Conservation (phyloP, 2,329 filamentous ascomycete species). For the Colletotrichum scovillei region DNA sequence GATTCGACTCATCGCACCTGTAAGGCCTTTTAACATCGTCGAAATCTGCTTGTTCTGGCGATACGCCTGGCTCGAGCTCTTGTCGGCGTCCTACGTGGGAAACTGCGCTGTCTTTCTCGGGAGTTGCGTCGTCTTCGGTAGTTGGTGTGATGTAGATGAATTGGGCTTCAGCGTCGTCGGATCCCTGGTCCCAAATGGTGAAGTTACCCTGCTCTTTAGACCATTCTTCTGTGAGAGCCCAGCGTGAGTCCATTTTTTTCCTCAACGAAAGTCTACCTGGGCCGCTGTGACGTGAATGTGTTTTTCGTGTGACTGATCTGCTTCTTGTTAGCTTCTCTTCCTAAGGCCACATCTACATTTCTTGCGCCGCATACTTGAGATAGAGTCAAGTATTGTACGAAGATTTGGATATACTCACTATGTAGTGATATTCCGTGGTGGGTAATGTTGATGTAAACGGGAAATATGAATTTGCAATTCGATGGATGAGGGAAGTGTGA, state of each 20-base stretch:
- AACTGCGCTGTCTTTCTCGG: not conserved
- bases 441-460: too few relatives aligned
- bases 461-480: too few relatives aligned
- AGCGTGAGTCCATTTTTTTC: not conserved
- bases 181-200: not conserved
- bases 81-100: not conserved
- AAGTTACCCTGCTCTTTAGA: not conserved
- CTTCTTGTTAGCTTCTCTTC: not conserved
- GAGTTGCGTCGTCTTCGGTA: too few relatives aligned
- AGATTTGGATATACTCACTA: too few relatives aligned
- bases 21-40: not conserved
- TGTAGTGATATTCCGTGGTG: too few relatives aligned
- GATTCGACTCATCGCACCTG: not conserved
- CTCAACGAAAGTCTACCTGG: not conserved
- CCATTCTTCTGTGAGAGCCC: not conserved
- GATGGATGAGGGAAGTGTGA: too few relatives aligned
- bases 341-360: too few relatives aligned
- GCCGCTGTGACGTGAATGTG: not conserved
- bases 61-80: not conserved
- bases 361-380: too few relatives aligned
- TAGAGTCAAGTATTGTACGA: too few relatives aligned
- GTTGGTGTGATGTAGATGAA: not conserved
- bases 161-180: not conserved
- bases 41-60: not conserved
- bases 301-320: not conserved